Percentiles rank a stretch among this genome's conserved stretches.
phyloP scores from a whole-genome alignment of 371 early-diverging fungal genomes.

The Mucor lusitanicus region DNA sequence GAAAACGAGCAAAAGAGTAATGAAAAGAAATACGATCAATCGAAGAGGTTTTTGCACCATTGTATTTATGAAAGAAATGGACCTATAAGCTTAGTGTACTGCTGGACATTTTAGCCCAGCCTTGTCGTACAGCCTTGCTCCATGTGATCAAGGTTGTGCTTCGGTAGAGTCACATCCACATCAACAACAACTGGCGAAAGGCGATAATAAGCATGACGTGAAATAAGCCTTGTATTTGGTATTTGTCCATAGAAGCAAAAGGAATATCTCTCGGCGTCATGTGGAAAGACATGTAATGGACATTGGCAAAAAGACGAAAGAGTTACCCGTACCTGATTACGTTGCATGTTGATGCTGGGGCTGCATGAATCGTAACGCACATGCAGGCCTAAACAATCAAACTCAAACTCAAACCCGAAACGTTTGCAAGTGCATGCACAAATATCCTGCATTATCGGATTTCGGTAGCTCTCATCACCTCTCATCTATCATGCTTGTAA shows the following conservation, averaged over 20 bases:
- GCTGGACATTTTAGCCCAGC: slow-evolving; percentile 14
- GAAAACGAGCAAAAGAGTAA: slow-evolving; percentile 12
- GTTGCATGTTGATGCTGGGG: background rate
- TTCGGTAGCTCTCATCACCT: background rate
- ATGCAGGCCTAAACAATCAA: background rate
- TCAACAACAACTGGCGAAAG: background rate
- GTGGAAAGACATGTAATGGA: background rate
- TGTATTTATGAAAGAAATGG: slow-evolving; percentile 3
- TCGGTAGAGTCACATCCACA: background rate
- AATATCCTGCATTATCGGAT: background rate
- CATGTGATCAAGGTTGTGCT: slow-evolving; percentile 5
- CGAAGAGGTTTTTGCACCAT: slow-evolving; percentile 16
- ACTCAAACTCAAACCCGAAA: background rate
- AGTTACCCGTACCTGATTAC: background rate
- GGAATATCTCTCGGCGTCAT: background rate
- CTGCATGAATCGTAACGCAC: background rate
- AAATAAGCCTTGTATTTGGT: background rate
- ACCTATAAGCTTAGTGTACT: slow-evolving; percentile 4
- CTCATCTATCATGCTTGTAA: background rate
- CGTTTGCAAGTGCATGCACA: background rate
- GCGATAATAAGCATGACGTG: background rate
- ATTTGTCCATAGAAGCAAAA: background rate
- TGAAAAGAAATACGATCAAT: slow-evolving; percentile 8
- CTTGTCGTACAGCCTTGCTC: background rate
- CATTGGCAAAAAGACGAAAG: background rate